Evolutionary conservation across 1,284 basidiomycete genomes (phyloP).

Genomic region (Irpex sp.): DNA sequence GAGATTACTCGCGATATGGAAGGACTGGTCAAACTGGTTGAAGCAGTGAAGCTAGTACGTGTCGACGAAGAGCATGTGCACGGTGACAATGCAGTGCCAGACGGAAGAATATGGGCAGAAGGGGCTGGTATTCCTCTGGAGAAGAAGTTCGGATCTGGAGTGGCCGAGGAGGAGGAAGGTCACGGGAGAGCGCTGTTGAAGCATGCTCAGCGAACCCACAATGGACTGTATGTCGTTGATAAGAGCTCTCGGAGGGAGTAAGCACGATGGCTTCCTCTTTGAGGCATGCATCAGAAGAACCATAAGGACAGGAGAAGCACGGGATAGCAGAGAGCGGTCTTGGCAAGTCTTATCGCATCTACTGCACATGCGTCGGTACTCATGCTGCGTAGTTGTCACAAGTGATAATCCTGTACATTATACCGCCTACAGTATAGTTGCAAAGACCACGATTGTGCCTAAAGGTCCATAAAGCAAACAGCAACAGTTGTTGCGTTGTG

Average conservation of each 20-base stretch:
- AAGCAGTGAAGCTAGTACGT: constrained; percentile 69
- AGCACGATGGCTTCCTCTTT: neutral
- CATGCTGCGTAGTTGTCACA: neutral
- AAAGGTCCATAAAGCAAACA: neutral
- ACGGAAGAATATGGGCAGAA: constrained; percentile 43
- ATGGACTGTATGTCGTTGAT: constrained; percentile 45
- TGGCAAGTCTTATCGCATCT: neutral
- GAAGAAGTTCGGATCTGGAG: constrained; percentile 9
- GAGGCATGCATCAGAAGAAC: neutral
- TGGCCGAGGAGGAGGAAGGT: constrained; percentile 20
- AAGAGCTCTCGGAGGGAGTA: neutral
- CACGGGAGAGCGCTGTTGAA: constrained; percentile 43
- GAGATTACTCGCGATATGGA: constrained; percentile 56
- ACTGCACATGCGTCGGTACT: neutral
- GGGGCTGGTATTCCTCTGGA: constrained; percentile 32
- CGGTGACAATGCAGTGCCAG: constrained; percentile 30
- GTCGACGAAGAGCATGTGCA: constrained; percentile 23
- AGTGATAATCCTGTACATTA: neutral
- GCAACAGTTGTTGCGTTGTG: too few species aligned
- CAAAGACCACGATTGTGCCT: neutral
- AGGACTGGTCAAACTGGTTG: constrained; percentile 69
- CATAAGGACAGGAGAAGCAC: neutral
- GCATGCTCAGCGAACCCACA: constrained; percentile 44
- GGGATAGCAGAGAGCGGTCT: neutral
- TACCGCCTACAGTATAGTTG: neutral